These are phyloP conservation scores for Fallopia convolvulus DNA, from an alignment of 148 eudicot species.

Conservation along the genomic window DNA sequence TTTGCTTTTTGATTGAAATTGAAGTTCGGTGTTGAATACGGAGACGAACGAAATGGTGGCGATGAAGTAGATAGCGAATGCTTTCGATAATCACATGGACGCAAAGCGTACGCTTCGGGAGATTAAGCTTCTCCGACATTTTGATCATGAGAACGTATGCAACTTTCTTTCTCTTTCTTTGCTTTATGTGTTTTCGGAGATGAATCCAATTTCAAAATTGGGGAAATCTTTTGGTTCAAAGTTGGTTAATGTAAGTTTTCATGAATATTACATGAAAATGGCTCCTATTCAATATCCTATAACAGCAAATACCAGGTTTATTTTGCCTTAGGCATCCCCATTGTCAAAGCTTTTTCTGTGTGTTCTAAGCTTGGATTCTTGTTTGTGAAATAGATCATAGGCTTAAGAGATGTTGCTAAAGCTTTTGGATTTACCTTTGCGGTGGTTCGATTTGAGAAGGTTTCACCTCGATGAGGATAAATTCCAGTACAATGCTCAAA, in stretches of 20 bases:
- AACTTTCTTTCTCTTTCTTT: background rate
- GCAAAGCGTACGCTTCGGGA: conserved; percentile 91
- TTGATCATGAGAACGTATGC: conserved; percentile 83
- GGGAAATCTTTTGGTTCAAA: background rate
- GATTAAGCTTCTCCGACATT: conserved; percentile 86
- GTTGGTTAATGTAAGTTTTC: no score
- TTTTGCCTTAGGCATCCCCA: no score
- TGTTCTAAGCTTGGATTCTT: background rate
- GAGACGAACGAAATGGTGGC: conserved; percentile 94
- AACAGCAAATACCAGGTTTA: no score
- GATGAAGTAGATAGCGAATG: conserved; percentile 88
- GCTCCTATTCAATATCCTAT: no score
- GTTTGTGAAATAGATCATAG: conserved; percentile 48
- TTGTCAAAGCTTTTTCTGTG: no score
- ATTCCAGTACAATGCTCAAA: no score
- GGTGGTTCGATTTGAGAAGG: no score
- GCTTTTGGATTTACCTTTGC: no score
- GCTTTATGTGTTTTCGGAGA: background rate
- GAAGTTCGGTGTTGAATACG: conserved; percentile 82
- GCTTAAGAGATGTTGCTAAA: conserved; percentile 54
- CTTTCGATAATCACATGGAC: conserved; percentile 89
- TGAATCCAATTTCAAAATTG: background rate
- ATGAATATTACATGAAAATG: no score
- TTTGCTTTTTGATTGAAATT: conserved; percentile 5
- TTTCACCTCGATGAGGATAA: no score